Evolutionary conservation across 2,329 filamentous ascomycete species (phyloP), one percentile per base, ranked within the genome.

Genomic region (Aspergillus sp.): DNA sequence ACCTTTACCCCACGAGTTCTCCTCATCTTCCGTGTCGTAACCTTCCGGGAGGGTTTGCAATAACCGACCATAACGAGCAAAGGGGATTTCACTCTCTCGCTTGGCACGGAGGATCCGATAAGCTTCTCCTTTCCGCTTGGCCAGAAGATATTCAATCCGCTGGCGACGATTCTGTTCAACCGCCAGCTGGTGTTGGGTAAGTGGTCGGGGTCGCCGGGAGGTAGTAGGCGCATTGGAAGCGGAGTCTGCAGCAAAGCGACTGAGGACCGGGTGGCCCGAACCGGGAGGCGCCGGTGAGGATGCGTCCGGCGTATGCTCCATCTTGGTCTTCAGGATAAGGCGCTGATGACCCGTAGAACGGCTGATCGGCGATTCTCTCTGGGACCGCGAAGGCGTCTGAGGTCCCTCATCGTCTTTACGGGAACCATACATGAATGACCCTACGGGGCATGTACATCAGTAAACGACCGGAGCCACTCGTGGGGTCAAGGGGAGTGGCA

Each of bases 151-250:
- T 20, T 77, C 74, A 51, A 79, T 73, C 7, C 76, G 73, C 54
- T 76, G 72, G 49, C 73, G 73, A 30, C 75, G 70, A 51, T 79
- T 76, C 48, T 77, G 73, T 54, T 78, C 76, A 4, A 79, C 71
- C 19, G 77, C 76, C 47, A 77, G 66, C 51, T 79, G 76, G 50
- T 79, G 77, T 47, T 78, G 75, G 2, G 76, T 79, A 38, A 78
- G 67, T 9, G 76, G 76, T 16, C 76, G 71, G 13, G 75, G 73
- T 11, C 76, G 74, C 47, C 74, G 72, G 44, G 67, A 64, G 38
- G 65, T 62, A 49, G 58, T 48, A 35, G 55, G 60, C 45, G 66
- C 65, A 17, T 60, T 60, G 46, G 65, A 61, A 26, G 67, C 64
- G 17, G 68, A 61, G 50, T 70, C 68, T 2, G 64, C 60, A 45